Base-by-base conservation (phyloP, 2,329 filamentous ascomycete genomes). In the Elsinoe arachidis region DNA sequence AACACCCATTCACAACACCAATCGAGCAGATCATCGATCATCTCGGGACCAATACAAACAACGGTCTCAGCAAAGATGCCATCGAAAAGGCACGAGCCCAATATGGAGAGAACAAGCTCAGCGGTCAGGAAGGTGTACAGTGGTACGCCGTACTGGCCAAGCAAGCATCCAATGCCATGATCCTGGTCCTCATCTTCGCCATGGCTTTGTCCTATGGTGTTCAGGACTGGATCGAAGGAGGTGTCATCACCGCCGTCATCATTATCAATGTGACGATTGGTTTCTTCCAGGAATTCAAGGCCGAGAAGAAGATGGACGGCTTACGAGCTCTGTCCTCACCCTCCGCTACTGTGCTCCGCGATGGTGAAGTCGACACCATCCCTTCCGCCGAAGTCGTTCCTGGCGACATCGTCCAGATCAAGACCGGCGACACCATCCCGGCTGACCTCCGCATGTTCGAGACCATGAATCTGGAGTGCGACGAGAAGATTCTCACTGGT, bases 381-480 rank as follows among this genome's bases (percentile, higher is more conserved):
- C 76, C 79, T 6, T 79, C 80, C 23, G 75, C 76, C 4, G 78
- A 83, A 53, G 74, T 88, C 37, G 84, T 88, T 43, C 79, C 78
- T 54, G 87, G 86, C 56, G 86, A 89, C 62, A 70, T 89, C 52
- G 81, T 83, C 14, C 78, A 82, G 61, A 67, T 83, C 55, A 79
- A 77, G 61, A 78, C 81, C 41, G 86, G 86, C 62, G 85, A 87
- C 67, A 82, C 86, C 49, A 78, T 88, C 35, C 84, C 86, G 3
- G 86, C 85, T 34, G 86, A 89, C 70, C 72, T 88, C 10, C 60
- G 72, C 21, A 68, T 80, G 1, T 69, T 84, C 58, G 79, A 85
- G 60, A 80, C 80, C 57, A 82, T 90, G 71, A 92, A 92, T 69
- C 76, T 90, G 60, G 87, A 87, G 55, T 86, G 85, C 62, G 88